Base-by-base conservation (phyloP, 805 yeast species). In the Limtongia smithiae region DNA sequence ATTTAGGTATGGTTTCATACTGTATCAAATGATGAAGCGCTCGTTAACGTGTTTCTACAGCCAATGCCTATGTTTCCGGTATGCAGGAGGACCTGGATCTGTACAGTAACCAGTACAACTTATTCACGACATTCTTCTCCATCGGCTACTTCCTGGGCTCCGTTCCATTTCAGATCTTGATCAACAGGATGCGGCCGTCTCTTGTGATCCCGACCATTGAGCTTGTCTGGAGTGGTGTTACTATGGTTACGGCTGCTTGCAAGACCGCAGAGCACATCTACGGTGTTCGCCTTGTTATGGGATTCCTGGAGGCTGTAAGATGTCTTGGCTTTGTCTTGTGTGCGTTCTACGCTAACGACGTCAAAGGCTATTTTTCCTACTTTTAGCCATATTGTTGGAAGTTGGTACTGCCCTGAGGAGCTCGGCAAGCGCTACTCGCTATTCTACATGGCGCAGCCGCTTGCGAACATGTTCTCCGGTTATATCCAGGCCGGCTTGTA, bases 61-160 rank as follows among this genome's bases (percentile, higher is more conserved):
- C 74, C 52, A 79, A 82, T 59, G 87, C 87, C 1, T 83, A 81
- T 60, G 81, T 80, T 38, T 74, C 81, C n/a, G 83, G 85, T 18
- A 72, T 83, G 78, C 65, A 74, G 51, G 79, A 44, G 55, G 81
- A 72, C 40, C 65, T 82, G 34, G 68, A 70, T 3, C 75, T 82
- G 74, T 59, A 69, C 44, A 84, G 84, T 15, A 78, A 81, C 60
- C 83, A 81, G 60, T 69, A 78, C 49, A 77, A 78, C 59, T 53
- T 75, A 27, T 68, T 79, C 45, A 74, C 74, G 50, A 78, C 83
- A 0, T 73, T 77, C 44, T 80, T 78, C 63, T 78, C 76, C 11
- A 73, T 80, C 7, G 89, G 87, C 2, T 79, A 80, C 78, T 21
- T 61, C 22, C 51, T 68, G 18, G 66, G 65, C 18, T 61, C 59